Evolutionary conservation across 257 asterid species (phyloP).

Genomic region (Fraxinus cuspidata): DNA sequence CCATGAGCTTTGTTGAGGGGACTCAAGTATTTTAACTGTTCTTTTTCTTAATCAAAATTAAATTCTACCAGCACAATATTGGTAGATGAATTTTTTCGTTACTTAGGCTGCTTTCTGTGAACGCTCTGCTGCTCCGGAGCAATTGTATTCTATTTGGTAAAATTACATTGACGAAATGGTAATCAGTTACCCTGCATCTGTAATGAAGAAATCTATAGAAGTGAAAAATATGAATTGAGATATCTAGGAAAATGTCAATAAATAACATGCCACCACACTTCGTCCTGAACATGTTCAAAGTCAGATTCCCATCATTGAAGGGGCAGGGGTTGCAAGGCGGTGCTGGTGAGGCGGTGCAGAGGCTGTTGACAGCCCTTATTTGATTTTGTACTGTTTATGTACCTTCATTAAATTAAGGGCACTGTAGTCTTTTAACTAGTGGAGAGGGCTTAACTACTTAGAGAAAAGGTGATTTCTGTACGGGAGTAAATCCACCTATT

Average conservation of each 20-base stretch:
- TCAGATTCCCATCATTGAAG: background rate
- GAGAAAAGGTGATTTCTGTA: background rate
- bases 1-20: background rate
- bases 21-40: background rate
- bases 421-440: background rate
- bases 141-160: background rate
- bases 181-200: background rate
- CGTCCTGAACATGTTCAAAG: background rate
- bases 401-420: background rate
- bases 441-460: too few species aligned
- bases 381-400: background rate
- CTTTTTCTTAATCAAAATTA: too few species aligned
- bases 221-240: background rate
- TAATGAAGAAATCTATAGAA: background rate
- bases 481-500: background rate
- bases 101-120: background rate
- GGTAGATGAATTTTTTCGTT: background rate
- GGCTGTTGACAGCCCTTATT: background rate
- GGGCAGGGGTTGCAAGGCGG: background rate
- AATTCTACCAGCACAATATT: background rate
- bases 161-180: background rate
- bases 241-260: background rate
- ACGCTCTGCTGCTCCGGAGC: background rate
- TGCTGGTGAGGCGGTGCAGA: background rate
- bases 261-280: background rate